Percentiles rank a stretch among this genome's conserved stretches.
Conservation (phyloP, 1,284 basidiomycete genomes). For the Ganoderma lingzhi region DNA sequence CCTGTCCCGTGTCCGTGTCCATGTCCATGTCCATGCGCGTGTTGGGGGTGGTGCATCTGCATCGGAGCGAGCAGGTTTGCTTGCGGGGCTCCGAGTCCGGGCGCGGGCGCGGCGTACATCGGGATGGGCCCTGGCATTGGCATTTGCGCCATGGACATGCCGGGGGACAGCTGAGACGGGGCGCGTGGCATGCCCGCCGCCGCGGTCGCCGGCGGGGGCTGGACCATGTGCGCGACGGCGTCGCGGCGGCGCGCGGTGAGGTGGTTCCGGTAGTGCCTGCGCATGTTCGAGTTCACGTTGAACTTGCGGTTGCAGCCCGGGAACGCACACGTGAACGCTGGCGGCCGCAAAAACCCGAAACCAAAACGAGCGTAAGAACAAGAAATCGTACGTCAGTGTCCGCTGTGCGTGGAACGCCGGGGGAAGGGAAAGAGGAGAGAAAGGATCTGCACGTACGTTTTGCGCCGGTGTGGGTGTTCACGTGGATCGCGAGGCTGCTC, state of each 20-base stretch:
- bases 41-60: conserved; percentile 10
- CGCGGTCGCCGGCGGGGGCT: conserved; percentile 16
- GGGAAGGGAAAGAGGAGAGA: background rate
- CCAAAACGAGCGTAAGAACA: background rate
- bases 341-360: too few species aligned
- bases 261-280: conserved; percentile 50
- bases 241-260: conserved; percentile 36
- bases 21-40: background rate
- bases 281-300: conserved; percentile 56
- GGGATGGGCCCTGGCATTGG: background rate
- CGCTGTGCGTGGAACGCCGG: background rate
- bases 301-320: conserved; percentile 50
- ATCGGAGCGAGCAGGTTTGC: conserved; percentile 6
- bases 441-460: conserved; percentile 43
- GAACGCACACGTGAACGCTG: conserved; percentile 48
- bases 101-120: background rate
- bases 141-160: background rate
- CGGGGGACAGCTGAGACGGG: conserved; percentile 13
- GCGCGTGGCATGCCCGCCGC: background rate
- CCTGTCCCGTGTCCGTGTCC: background rate
- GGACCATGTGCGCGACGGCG: conserved; percentile 32
- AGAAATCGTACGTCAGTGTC: conserved; percentile 8
- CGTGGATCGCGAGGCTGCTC: conserved; percentile 51
- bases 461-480: conserved; percentile 52
- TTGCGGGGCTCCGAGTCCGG: background rate